These are phyloP conservation scores for Syzygium syzygioides DNA, from an alignment of 441 rosid species.

Conservation along the genomic window DNA sequence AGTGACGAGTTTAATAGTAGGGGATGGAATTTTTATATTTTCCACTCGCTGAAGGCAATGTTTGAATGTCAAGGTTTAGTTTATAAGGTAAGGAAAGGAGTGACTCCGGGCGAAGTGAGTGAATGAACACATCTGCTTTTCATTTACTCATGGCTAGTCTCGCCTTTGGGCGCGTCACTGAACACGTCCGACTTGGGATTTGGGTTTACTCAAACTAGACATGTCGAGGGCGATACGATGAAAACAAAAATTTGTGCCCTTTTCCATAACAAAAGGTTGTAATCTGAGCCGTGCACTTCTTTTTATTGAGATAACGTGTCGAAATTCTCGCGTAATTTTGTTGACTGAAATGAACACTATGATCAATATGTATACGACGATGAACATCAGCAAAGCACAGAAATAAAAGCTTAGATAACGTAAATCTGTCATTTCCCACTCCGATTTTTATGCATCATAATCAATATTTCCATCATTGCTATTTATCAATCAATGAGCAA, in stretches of 20 bases:
- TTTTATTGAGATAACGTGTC: neutral
- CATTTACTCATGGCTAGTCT: fast-evolving
- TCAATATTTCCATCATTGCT: neutral
- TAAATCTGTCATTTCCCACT: neutral
- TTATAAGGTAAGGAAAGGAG: neutral
- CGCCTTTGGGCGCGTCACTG: fast-evolving
- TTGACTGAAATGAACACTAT: neutral
- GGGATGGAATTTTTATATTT: neutral
- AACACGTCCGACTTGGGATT: fast-evolving
- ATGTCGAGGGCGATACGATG: neutral
- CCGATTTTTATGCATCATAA: neutral
- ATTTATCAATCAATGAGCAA: neutral
- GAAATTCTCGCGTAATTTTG: neutral
- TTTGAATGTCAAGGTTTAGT: neutral
- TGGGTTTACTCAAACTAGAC: neutral
- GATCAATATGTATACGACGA: too few species aligned
- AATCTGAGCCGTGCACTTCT: neutral
- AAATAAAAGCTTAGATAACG: neutral
- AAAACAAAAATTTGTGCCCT: neutral
- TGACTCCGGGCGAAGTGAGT: neutral
- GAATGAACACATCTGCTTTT: neutral
- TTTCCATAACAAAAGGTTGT: neutral
- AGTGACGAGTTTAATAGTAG: neutral
- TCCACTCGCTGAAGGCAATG: neutral
- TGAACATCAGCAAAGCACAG: too few species aligned